phyloP scores from a whole-genome alignment of 202 grass and related monocot species.

The Setaria viridis region DNA sequence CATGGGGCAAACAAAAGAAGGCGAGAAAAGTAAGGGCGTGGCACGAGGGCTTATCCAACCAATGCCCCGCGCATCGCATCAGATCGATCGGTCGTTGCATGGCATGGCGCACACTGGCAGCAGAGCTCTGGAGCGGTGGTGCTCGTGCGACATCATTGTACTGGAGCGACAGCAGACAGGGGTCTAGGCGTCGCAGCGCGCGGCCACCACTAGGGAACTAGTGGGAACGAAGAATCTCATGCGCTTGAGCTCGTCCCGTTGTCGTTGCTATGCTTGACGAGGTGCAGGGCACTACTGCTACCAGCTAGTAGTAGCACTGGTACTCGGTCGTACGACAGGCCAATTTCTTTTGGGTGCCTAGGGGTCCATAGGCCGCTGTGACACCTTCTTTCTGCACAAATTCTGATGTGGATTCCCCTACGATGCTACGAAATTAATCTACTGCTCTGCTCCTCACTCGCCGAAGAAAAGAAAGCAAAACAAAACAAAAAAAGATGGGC shows the following conservation, averaged over 20 bases:
- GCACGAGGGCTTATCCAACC: not conserved
- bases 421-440: not conserved
- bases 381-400: slow-evolving; percentile 22
- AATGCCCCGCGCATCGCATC: not conserved
- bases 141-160: not conserved
- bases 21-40: not conserved
- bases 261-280: not conserved
- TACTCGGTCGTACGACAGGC: not conserved
- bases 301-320: not conserved
- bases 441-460: not conserved
- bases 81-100: not conserved
- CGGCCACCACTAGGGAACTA: not conserved
- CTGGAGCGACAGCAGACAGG: not conserved
- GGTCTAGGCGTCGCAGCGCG: not conserved
- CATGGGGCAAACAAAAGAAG: not conserved
- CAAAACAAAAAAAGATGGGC: not conserved
- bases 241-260: not conserved
- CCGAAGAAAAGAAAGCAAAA: not conserved
- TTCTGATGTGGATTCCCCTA: slow-evolving; percentile 49
- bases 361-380: not conserved
- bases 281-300: not conserved
- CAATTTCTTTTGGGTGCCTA: not conserved
- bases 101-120: not conserved
- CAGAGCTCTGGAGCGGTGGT: not conserved
- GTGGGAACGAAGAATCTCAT: not conserved